A percentile compares a stretch with the other conserved stretches of the same genome.
Evolutionary conservation across 2,329 filamentous ascomycete genomes (phyloP).

Genomic region (Epichloe sp.): DNA sequence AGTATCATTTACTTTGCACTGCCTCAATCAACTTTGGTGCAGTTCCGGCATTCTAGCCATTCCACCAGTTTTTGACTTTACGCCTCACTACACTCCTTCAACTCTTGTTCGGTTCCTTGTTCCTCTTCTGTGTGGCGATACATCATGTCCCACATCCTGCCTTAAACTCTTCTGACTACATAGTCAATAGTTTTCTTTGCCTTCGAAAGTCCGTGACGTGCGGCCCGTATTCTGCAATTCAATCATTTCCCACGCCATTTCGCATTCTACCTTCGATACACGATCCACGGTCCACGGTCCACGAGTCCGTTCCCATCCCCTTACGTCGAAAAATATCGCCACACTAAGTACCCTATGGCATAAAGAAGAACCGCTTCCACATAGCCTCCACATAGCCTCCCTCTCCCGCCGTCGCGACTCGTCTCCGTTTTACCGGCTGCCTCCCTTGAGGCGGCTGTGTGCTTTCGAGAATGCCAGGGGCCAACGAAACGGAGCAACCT

Average conservation of each 20-base stretch:
- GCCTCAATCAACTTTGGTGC: background rate
- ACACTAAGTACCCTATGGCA: background rate
- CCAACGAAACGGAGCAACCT: slow-evolving; percentile 9
- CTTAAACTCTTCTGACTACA: background rate
- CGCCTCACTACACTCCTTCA: background rate
- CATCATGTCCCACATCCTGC: background rate
- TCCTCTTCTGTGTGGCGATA: background rate
- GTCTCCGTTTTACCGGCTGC: slow-evolving; percentile 2
- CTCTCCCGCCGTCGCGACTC: background rate
- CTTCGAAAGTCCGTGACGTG: background rate
- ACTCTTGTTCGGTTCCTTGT: background rate
- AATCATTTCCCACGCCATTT: background rate
- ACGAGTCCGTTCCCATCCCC: background rate
- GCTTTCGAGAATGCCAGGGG: slow-evolving; percentile 11
- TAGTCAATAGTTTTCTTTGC: background rate
- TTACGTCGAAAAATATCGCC: background rate
- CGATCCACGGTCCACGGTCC: background rate
- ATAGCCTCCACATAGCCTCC: slow-evolving; percentile 2
- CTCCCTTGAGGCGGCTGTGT: slow-evolving; percentile 10
- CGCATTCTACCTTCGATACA: background rate
- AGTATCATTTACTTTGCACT: slow-evolving; percentile 4
- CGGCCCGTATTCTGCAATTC: background rate
- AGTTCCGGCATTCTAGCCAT: background rate
- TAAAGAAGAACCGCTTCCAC: slow-evolving; percentile 1
- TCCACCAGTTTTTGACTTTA: background rate